A percentile compares a stretch with the other conserved stretches of the same genome.
Conservation (phyloP, 2,329 filamentous ascomycete genomes). For the Cordyceps javanica region DNA sequence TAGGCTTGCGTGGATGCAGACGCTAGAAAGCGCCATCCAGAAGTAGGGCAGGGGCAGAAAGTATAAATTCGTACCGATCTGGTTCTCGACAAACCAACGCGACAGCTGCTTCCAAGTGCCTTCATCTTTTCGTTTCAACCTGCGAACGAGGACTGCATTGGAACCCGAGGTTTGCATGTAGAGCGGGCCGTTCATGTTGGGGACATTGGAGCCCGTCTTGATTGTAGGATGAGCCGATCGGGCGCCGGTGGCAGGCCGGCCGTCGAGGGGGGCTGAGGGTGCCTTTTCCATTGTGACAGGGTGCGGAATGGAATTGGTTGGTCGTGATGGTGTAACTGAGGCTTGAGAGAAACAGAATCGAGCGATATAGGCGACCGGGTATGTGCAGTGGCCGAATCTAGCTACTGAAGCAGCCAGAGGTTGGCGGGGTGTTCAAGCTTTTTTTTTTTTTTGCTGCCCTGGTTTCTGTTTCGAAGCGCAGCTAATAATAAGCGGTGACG, state of each 20-base stretch:
- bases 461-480: neutral
- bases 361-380: neutral
- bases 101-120: conserved; percentile 55
- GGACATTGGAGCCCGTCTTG: conserved; percentile 27
- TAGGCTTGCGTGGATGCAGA: neutral
- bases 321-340: neutral
- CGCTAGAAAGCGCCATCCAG: neutral
- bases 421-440: conserved; percentile 6
- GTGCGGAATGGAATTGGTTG: neutral
- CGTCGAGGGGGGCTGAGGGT: neutral
- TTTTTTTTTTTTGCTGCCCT: conserved; percentile 3
- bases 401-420: neutral
- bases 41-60: conserved; percentile 9
- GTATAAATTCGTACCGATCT: conserved; percentile 58
- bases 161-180: conserved; percentile 49
- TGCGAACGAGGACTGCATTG: conserved; percentile 49
- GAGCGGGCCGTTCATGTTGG: conserved; percentile 49
- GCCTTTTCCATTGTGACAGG: conserved; percentile 8
- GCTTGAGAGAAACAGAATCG: neutral
- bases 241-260: conserved; percentile 14
- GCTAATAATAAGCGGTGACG: neutral
- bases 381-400: neutral
- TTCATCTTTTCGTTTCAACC: conserved; percentile 56
- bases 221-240: conserved; percentile 21
- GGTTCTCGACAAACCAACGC: conserved; percentile 69